Evolutionary conservation across 2,329 filamentous ascomycete genomes (phyloP).

Genomic region (Aspergillus tubingensis): DNA sequence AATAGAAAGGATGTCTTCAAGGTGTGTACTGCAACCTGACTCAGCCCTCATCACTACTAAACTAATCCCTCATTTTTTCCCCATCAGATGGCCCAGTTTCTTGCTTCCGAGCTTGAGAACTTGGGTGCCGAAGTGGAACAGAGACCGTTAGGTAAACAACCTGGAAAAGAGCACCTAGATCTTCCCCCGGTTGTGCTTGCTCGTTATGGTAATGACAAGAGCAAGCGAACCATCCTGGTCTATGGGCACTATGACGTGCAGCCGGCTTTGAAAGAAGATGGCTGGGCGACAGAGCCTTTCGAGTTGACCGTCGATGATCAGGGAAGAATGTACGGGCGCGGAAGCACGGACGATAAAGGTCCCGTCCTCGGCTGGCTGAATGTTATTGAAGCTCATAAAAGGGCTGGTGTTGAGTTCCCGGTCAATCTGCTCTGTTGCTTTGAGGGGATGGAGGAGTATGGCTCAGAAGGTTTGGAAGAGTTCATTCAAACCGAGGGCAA

Average conservation of each 20-base stretch:
- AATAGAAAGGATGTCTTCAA: slow-evolving; percentile 88
- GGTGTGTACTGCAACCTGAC: slow-evolving; percentile 40
- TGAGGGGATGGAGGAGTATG: slow-evolving; percentile 99
- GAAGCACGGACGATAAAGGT: slow-evolving; percentile 96
- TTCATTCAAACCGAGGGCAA: slow-evolving; percentile 89
- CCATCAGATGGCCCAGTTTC: slow-evolving; percentile 80
- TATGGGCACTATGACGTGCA: slow-evolving; percentile 99
- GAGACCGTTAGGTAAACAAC: slow-evolving; percentile 85
- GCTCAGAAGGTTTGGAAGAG: slow-evolving; percentile 92
- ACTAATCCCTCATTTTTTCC: slow-evolving; percentile 7
- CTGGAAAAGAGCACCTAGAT: slow-evolving; percentile 83
- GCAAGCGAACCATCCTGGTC: slow-evolving; percentile 91
- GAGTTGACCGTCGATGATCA: slow-evolving; percentile 83
- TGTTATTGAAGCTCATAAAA: slow-evolving; percentile 95
- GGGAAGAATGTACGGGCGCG: slow-evolving; percentile 93
- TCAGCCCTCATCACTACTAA: neutral
- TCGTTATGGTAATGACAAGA: slow-evolving; percentile 87
- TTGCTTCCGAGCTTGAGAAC: slow-evolving; percentile 76
- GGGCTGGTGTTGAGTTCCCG: slow-evolving; percentile 89
- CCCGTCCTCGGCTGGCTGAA: slow-evolving; percentile 97
- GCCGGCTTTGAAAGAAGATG: slow-evolving; percentile 87
- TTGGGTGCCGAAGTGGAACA: slow-evolving; percentile 88
- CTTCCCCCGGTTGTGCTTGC: slow-evolving; percentile 91
- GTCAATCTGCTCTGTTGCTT: slow-evolving; percentile 99
- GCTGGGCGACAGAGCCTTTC: slow-evolving; percentile 95